Evolutionary conservation across 129 eudicot genomes (phyloP).

Genomic region (Sambucus nigra): DNA sequence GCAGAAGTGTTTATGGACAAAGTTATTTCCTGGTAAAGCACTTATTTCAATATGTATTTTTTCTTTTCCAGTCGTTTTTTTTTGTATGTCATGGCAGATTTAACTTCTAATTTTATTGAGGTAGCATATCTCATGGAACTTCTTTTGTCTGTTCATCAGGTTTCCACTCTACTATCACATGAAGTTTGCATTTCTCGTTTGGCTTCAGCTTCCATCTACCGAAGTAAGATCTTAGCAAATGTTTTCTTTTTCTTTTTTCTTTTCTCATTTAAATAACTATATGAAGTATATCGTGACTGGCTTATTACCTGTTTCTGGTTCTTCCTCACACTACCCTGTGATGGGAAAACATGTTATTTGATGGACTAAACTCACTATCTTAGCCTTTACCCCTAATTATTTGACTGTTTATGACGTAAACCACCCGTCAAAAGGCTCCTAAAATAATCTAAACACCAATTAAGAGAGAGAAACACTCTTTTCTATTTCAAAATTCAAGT

Average conservation of each 20-base stretch:
- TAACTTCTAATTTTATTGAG: constrained; percentile 2
- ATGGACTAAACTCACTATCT: no score
- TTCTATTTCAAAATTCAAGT: no score
- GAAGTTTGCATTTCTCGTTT: constrained; percentile 91
- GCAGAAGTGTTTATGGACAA: constrained; percentile 73
- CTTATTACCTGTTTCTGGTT: no score
- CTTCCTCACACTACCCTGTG: no score
- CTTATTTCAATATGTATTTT: constrained; percentile 10
- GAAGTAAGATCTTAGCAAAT: constrained; percentile 38
- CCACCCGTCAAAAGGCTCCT: no score
- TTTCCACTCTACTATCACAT: constrained; percentile 75
- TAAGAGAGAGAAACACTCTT: no score
- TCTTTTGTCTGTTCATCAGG: constrained; percentile 41
- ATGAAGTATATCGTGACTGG: no score
- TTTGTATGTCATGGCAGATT: neutral
- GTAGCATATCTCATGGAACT: neutral
- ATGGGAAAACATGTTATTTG: no score
- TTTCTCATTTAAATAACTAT: no score
- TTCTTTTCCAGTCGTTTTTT: constrained; percentile 2
- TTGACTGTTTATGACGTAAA: no score
- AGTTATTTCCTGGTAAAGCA: constrained; percentile 59
- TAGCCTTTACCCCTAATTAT: no score
- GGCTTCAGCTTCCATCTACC: constrained; percentile 87
- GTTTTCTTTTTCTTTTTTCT: neutral
- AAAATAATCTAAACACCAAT: no score